Evolutionary conservation across 495 filamentous ascomycete genomes (phyloP), one percentile per base, ranked within the genome.

Genomic region (Hypoxylon rickii): DNA sequence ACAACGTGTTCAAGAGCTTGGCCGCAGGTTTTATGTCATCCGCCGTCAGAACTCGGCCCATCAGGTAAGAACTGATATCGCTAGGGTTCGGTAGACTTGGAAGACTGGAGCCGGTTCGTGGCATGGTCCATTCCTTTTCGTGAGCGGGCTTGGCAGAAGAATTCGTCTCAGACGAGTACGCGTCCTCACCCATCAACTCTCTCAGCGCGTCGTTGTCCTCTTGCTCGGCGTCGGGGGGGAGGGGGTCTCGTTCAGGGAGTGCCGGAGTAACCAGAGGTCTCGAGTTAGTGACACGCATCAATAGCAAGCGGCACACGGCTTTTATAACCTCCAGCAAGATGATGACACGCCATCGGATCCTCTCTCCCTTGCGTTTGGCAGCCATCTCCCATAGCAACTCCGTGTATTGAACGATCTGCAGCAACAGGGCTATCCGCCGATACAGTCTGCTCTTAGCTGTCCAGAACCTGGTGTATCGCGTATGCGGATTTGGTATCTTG

Each of bases 11-110:
- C 24, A 97, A 78, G 38, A 98, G 83, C 13, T 87, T 83, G 16
- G 84, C 86, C 0, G 95, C 86, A 3, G 92, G 86, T 68, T 96
- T 96, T 76, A 98, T 92, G 69, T 97, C 94, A 72, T 97, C 95
- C 13, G 95, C 89, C 1, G 89, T 96, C 19, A 98, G 78, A 13
- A 96, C 94, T 44, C 93, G 91, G n/a, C 84, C 85, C 37, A 95
- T 87, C 15, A 98, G 81, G 69, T 94, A 97, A 29, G 81, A 85
- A 19, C 88, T 87, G 19, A 96, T 88, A 64, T 94, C 89, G 19
- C 82, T 79, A 7, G 86, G 83, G 43, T 85, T 84, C 1, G 94
- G 94, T 17, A 98, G 77, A 31, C 79, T 83, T 0, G 95, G 92
- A 24, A 98, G 81, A 6, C 82, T 85, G 40, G 96, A 75, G 6